phyloP scores from a whole-genome alignment of 345 rosid genomes.

The Aquilaria malaccensis region DNA sequence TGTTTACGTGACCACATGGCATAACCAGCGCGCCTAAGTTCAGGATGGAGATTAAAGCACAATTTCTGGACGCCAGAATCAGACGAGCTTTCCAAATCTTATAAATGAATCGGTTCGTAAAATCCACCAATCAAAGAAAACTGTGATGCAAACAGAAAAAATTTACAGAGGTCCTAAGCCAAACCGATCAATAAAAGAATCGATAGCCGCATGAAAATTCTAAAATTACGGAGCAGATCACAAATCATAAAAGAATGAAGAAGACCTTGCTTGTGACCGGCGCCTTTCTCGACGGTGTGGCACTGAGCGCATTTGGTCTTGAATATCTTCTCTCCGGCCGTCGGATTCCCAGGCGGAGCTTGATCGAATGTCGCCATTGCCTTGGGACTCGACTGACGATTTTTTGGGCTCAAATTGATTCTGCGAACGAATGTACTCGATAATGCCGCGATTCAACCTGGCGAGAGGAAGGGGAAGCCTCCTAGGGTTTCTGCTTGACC shows the following conservation, averaged over 20 bases:
- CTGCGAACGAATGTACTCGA: no score
- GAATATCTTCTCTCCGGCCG: slow-evolving; percentile 66
- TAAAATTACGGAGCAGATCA: neutral
- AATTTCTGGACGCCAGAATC: no score
- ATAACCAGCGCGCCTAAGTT: no score
- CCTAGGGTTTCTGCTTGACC: slow-evolving; percentile 1
- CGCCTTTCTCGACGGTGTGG: slow-evolving; percentile 60
- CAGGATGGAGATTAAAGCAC: no score
- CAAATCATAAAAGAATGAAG: neutral
- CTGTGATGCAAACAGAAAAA: no score
- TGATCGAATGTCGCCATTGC: slow-evolving; percentile 54
- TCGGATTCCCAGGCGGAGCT: slow-evolving; percentile 55
- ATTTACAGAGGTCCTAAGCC: neutral
- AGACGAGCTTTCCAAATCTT: no score
- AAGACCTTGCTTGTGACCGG: slow-evolving; percentile 61
- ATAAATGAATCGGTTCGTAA: no score
- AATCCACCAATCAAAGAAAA: no score
- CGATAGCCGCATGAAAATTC: neutral
- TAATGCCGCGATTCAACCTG: no score
- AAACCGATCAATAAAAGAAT: neutral
- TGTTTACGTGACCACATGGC: no score
- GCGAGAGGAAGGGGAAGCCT: neutral
- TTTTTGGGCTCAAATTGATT: neutral
- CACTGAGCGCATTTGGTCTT: slow-evolving; percentile 68
- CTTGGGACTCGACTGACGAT: neutral